Evolutionary conservation across 306 rosid genomes (phyloP), one percentile per base, ranked within the genome.

Genomic region (Quercus mongolica): DNA sequence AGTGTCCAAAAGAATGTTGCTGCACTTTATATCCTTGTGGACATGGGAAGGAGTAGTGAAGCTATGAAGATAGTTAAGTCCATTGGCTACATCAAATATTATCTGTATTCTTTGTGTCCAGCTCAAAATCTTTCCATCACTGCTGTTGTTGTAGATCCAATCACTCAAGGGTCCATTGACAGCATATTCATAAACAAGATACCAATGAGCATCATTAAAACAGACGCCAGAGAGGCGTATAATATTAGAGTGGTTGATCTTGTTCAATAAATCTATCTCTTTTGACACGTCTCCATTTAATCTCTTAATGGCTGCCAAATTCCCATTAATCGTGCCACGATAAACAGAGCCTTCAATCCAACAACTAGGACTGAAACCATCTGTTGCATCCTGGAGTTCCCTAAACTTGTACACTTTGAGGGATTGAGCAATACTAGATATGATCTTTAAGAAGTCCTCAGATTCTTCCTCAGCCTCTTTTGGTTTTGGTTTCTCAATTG

Each of bases 51-150:
- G 89, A 74, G 85, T 86, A 20, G 86, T 87, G 88, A 85, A 92
- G 81, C 90, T 82, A 67, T 92, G 99, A 31, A 95, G 98, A 91
- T 92, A 90, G 21, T 90, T 87, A 52, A 95, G 87, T 76, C 95
- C 98, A 1, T 83, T 84, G 41, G 97, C 97, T 41, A 91, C 97
- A 86, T 95, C 99, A 35, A 95, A 77, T 18, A 87, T 85, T 77
- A 95, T 84, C 72, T 86, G 94, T 17, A 91, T 80, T 76, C 97
- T 88, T 76, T 89, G 95, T 0, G 63, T 83, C 98, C 99, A 95
- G 81, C 68, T 90, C 71, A 92, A 78, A 73, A 84, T 69, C 57
- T 82, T 92, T 1, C 76, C 90, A 57, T 81, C 73, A 6, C 56
- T 65, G 26, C 44, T 80, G 76, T 76, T 79, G 44, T 69, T 44